These are phyloP conservation scores for Solanum pinnatisectum DNA, from an alignment of 257 asterid genomes.

Conservation along the genomic window DNA sequence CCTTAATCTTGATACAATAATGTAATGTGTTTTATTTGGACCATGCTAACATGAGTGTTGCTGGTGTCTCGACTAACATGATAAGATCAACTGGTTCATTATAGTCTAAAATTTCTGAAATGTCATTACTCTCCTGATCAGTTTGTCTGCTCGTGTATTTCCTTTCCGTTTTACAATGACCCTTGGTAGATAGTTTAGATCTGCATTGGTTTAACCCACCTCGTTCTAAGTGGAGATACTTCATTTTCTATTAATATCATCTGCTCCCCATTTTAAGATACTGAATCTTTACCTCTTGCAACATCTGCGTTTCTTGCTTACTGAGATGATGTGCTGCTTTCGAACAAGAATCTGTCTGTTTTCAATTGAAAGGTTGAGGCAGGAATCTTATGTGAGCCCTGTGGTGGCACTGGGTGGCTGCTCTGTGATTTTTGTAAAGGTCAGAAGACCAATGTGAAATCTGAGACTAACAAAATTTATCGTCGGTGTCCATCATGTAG, in stretches of 20 bases:
- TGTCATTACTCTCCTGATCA: too few species aligned
- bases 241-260: too few species aligned
- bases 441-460: slow-evolving; percentile 55
- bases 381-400: slow-evolving; percentile 44
- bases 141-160: neutral
- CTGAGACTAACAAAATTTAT: slow-evolving; percentile 45
- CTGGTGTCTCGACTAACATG: neutral
- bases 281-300: neutral
- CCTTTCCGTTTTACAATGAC: neutral
- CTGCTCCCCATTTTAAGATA: too few species aligned
- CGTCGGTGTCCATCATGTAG: slow-evolving; percentile 76
- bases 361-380: slow-evolving; percentile 26
- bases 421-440: slow-evolving; percentile 71
- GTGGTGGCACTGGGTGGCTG: slow-evolving; percentile 67
- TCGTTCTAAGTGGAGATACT: neutral
- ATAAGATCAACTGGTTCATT: neutral
- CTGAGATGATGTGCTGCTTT: neutral
- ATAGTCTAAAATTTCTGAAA: neutral
- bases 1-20: too few species aligned
- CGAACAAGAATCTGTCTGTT: neutral
- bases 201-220: neutral
- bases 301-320: neutral
- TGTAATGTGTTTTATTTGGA: neutral
- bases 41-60: neutral
- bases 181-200: neutral